Evolutionary conservation across 805 yeast species (phyloP).

Genomic region (Nakazawaea ishiwadae): DNA sequence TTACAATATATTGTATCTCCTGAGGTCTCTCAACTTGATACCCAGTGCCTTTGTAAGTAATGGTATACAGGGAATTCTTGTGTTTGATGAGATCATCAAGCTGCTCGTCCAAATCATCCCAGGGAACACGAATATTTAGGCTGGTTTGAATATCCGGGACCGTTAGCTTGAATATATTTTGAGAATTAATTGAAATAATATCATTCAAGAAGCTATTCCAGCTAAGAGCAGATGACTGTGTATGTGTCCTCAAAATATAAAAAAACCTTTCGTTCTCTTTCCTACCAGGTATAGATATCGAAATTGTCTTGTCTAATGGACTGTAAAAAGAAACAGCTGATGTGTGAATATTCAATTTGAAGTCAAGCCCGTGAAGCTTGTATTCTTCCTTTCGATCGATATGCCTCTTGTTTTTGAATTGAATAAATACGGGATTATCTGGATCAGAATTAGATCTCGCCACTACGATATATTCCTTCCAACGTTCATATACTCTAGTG

Average conservation of each 20-base stretch:
- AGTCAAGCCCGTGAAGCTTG: constrained; percentile 11
- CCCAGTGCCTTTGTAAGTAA: constrained; percentile 15
- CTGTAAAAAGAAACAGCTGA: constrained; percentile 52
- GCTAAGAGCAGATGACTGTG: constrained; percentile 46
- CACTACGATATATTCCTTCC: constrained; percentile 78
- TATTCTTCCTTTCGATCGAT: constrained; percentile 20
- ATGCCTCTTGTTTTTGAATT: constrained; percentile 50
- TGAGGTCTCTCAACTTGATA: constrained; percentile 21
- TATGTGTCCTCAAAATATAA: constrained; percentile 53
- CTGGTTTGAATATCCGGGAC: constrained; percentile 43
- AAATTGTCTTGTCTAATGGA: constrained; percentile 64
- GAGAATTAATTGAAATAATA: constrained; percentile 33
- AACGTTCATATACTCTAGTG: constrained; percentile 58
- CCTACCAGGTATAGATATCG: constrained; percentile 31
- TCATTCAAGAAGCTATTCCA: constrained; percentile 62
- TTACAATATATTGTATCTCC: constrained; percentile 33
- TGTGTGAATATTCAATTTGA: constrained; percentile 6
- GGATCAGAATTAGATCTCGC: constrained; percentile 55
- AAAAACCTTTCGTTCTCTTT: constrained; percentile 10
- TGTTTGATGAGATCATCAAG: too few relatives aligned
- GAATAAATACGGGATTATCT: constrained; percentile 52
- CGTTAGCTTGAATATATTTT: constrained; percentile 27
- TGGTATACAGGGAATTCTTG: background rate
- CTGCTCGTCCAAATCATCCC: constrained; percentile 15
- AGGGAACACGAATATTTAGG: constrained; percentile 45